Evolutionary conservation across 225 moss, liverwort and hornwort species (phyloP).

Genomic region (Neckera pumila): DNA sequence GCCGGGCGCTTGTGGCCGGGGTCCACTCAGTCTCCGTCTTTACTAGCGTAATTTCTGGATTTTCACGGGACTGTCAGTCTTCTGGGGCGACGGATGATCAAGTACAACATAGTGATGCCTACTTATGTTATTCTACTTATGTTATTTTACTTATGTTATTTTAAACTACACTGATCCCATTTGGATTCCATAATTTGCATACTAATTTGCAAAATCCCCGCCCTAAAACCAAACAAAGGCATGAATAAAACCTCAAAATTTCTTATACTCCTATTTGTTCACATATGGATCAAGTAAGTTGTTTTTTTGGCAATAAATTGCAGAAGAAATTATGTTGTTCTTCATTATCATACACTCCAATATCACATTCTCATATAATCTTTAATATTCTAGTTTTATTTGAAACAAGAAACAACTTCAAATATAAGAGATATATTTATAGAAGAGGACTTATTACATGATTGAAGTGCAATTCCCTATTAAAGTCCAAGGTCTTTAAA

Average conservation of each 20-base stretch:
- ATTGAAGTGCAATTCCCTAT: background rate
- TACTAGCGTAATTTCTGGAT: background rate
- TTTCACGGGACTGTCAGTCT: background rate
- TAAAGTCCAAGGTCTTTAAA: background rate
- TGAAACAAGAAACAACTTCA: background rate
- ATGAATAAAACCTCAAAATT: background rate
- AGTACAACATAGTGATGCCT: background rate
- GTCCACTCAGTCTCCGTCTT: background rate
- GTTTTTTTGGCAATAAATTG: background rate
- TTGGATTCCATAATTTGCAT: no score
- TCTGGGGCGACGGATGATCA: background rate
- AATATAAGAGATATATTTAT: background rate
- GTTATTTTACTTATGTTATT: no score
- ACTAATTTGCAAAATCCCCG: rapidly evolving
- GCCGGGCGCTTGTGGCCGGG: background rate
- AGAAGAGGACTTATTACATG: background rate
- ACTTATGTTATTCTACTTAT: no score
- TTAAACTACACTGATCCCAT: background rate
- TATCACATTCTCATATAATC: background rate
- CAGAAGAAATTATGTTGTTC: background rate
- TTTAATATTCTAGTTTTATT: background rate
- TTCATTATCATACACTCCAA: no score
- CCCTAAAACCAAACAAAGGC: no score
- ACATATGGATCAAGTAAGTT: background rate
- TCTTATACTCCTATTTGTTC: background rate